Conservation (phyloP, 176 grass and related monocot genomes). For the Carex kokanica region DNA sequence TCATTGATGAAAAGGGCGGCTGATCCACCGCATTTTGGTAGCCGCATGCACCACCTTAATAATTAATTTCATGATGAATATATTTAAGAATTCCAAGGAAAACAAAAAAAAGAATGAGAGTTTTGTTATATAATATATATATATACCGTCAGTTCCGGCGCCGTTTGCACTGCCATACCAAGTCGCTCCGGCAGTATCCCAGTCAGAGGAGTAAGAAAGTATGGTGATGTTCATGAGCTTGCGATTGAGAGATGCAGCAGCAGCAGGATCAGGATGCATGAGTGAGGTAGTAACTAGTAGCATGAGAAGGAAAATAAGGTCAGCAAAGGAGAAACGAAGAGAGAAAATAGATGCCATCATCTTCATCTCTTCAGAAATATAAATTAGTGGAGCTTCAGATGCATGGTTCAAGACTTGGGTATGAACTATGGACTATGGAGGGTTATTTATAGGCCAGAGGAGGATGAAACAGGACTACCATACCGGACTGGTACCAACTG, state of each 20-base stretch:
- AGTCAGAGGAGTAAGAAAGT: constrained; percentile 25
- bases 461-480: not conserved
- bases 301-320: constrained; percentile 24
- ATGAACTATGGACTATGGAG: not conserved
- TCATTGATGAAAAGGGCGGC: constrained; percentile 62
- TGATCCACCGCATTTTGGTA: constrained; percentile 57
- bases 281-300: constrained; percentile 25
- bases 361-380: not conserved
- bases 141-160: constrained; percentile 60
- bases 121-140: not conserved
- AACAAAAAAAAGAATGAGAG: not conserved
- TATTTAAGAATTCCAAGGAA: not conserved
- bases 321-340: not conserved
- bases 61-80: not conserved
- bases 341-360: constrained; percentile 25
- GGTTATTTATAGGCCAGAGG: constrained; percentile 41
- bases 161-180: constrained; percentile 60
- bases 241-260: constrained; percentile 30
- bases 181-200: constrained; percentile 54
- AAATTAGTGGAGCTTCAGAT: not conserved
- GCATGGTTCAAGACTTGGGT: not conserved
- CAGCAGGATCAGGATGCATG: not conserved
- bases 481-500: not conserved
- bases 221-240: constrained; percentile 41
- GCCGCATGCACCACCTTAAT: constrained; percentile 58